Base-by-base conservation (phyloP, 2,329 filamentous ascomycete genomes). In the Aspergillus brunneoviolaceus region DNA sequence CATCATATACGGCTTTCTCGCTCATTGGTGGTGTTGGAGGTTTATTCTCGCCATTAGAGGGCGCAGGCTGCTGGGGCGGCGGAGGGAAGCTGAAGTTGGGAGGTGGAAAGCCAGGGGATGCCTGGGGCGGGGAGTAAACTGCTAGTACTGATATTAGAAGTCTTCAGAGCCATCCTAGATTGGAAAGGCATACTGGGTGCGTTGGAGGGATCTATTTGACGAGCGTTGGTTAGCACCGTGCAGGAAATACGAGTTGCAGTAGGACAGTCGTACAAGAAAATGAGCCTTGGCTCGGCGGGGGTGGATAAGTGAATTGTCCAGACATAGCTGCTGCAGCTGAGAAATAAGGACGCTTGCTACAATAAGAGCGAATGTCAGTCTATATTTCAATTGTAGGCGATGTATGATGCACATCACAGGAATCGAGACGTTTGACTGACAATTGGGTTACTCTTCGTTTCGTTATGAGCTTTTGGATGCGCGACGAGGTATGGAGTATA, bases 241-340 rank as follows among this genome's bases (percentile, higher is more conserved):
- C 19, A 21, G 1, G 5, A 9, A 10, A 14, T 21, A 45, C 5
- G 29, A 19, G 14, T 16, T 14, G 4, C 2, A 42, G n/a, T 23
- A 47, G 12, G 54, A 14, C 27, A 27, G 25, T 58, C 65, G 23
- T 29, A 67, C 65, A 61, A 60, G 64, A 35, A 16, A 61, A 49
- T 10, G 68, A 62, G n/a, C 65, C 61, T 21, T 72, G 67, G 10
- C 42, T 60, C 7, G 71, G 70, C 4, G 70, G 70, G 16, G 70
- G 69, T 2, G 67, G 67, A 25, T 71, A 73, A 39, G 63, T 45
- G 11, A 53, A 27, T 21, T 48, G 58, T 11, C 59, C 59, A 7
- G 59, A 61, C 61, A 21, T 21, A 21, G 19, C 19, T 21, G 19
- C 19, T 21, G 19, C 19, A 21, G 19, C 19, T 21, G 19, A 21